A percentile compares a stretch with the other conserved stretches of the same genome.
phyloP scores from a whole-genome alignment of 2,329 filamentous ascomycete species.

The Cladorrhinum sp. region DNA sequence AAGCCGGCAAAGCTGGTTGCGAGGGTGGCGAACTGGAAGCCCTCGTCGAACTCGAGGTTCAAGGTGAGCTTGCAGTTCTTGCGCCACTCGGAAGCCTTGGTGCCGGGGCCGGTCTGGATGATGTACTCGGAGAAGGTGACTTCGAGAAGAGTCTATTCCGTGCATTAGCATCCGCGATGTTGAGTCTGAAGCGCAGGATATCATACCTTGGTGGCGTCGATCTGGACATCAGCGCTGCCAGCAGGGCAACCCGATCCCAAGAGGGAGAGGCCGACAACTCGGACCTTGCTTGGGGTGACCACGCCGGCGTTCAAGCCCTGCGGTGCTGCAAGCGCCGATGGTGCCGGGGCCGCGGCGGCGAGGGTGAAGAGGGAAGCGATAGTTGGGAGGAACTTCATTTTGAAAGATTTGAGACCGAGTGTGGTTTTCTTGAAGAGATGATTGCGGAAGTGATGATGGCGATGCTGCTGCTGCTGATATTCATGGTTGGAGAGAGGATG shows the following conservation, averaged over 20 bases:
- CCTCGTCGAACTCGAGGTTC: slow-evolving; percentile 24
- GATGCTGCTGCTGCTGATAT: neutral
- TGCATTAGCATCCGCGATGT: too few species aligned
- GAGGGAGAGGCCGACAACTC: slow-evolving; percentile 10
- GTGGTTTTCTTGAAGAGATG: neutral
- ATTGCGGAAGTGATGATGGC: neutral
- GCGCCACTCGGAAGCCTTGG: slow-evolving; percentile 21
- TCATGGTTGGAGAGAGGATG: neutral
- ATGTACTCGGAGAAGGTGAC: slow-evolving; percentile 25
- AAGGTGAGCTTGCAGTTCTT: slow-evolving; percentile 28
- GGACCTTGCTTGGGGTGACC: neutral
- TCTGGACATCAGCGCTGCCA: slow-evolving; percentile 14
- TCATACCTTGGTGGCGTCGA: slow-evolving; percentile 17
- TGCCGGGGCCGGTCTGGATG: slow-evolving; percentile 22
- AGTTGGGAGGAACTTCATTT: neutral
- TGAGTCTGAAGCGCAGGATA: slow-evolving; percentile 12
- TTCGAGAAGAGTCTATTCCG: slow-evolving; percentile 22
- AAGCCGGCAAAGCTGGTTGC: slow-evolving; percentile 22
- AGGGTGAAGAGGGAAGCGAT: neutral
- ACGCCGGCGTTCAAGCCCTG: neutral
- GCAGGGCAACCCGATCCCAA: slow-evolving; percentile 15
- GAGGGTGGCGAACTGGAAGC: slow-evolving; percentile 25
- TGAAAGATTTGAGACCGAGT: neutral
- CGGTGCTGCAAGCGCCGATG: neutral
- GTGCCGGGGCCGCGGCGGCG: neutral